Conservation (phyloP, 306 rosid genomes). For the Cajanus cajan region DNA sequence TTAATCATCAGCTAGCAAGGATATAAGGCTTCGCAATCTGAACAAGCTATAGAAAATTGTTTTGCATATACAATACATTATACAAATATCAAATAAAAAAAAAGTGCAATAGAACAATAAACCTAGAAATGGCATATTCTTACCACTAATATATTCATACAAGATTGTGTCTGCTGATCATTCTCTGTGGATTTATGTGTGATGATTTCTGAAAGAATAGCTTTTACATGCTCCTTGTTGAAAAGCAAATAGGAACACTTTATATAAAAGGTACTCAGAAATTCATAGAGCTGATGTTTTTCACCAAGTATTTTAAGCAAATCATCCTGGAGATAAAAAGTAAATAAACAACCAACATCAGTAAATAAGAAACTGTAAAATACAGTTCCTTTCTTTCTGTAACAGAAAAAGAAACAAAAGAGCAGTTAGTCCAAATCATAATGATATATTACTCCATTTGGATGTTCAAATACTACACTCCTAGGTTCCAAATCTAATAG, state of each 20-base stretch:
- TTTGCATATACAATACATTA: conserved; percentile 6
- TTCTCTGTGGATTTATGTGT: conserved; percentile 57
- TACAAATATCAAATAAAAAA: neutral
- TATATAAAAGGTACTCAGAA: conserved; percentile 63
- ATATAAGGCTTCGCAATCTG: neutral
- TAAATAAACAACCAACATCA: conserved; percentile 15
- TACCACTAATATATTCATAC: conserved; percentile 88
- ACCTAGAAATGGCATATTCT: conserved; percentile 31
- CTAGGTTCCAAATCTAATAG: neutral
- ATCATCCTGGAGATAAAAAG: conserved; percentile 64
- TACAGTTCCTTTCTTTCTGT: conserved; percentile 25
- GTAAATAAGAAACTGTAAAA: conserved; percentile 18
- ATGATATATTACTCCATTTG: neutral
- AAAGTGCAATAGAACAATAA: conserved; percentile 21
- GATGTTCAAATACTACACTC: conserved; percentile 19
- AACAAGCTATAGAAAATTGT: neutral
- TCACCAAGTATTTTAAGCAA: conserved; percentile 81
- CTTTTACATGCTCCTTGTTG: conserved; percentile 93
- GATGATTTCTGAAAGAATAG: conserved; percentile 61
- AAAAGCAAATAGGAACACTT: conserved; percentile 85
- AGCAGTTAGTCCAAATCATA: conserved; percentile 14
- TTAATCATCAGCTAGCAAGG: conserved; percentile 8
- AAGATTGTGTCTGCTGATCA: conserved; percentile 49
- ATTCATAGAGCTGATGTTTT: conserved; percentile 83
- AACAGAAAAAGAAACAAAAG: conserved; percentile 2